Base-by-base conservation (phyloP, 305 asterid species). In the Rubia balearica region DNA sequence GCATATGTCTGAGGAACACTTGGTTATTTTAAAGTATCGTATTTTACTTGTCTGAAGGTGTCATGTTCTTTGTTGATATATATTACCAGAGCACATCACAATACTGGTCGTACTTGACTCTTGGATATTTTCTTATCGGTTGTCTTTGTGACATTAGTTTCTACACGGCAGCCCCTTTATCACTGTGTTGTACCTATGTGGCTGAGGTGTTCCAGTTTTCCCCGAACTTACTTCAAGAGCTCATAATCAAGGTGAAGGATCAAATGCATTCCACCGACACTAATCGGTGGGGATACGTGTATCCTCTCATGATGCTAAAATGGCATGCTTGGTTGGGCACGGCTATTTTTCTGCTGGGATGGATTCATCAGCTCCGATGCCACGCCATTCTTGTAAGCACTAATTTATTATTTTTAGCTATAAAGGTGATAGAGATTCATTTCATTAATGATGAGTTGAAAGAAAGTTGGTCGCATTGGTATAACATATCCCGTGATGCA, bases 311-410 rank as follows among this genome's bases (percentile, higher is more conserved):
- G 75, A 85, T 76, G 41, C 85, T 88, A 74, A 73, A 75, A 76
- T 88, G 92, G 95, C 80, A 85, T 78, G 77, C 76, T 30, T 92
- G 97, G 98, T 53, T 83, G 24, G 96, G 97, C 75, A 91, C 91
- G 57, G 82, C 83, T 75, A 49, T 84, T 61, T 90, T 86, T 75
- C 80, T 72, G 48, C 82, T 87, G 85, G 98, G 98, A 55, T 87
- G 93, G 97, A 77, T 87, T 76, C 97, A 90, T 82, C 98, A 88
- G 75, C 60, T 8, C 68, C 75, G 71, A 67, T 90, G 97, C 74
- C 98, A 88, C 77, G 82, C 80, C 67, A 92, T 92, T 79, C 91
- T 92, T 55, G 95, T 92, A 81, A 82, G 96, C 71, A 53, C 59
- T 30, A 14, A 69, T 11, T 46, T 43, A 40, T 7, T 21, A 56